Evolutionary conservation across 2,329 filamentous ascomycete species (phyloP).

Genomic region (Didymosphaeria variabile): DNA sequence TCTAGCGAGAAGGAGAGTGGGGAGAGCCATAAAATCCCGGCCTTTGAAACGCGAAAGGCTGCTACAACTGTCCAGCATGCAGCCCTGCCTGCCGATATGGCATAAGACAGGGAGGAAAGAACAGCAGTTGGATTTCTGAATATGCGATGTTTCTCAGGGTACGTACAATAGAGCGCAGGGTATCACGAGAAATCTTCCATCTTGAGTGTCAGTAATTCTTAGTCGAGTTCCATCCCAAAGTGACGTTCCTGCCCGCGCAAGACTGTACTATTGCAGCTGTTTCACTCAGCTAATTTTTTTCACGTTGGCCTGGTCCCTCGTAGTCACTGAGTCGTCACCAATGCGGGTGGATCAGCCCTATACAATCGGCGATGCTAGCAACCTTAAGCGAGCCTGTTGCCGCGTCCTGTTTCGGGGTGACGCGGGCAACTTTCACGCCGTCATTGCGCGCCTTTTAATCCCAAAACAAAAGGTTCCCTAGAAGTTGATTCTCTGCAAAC

Average conservation of each 20-base stretch:
- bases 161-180: too few relatives aligned
- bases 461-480: constrained; percentile 17
- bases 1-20: not conserved
- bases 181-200: too few relatives aligned
- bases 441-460: constrained; percentile 10
- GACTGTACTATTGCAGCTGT: too few relatives aligned
- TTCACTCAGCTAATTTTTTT: too few relatives aligned
- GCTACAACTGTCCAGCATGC: not conserved
- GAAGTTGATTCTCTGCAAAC: not conserved
- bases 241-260: too few relatives aligned
- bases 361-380: constrained; percentile 5
- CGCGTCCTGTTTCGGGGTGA: constrained; percentile 8
- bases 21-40: not conserved
- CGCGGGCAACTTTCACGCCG: constrained; percentile 4
- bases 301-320: not conserved
- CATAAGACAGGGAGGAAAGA: not conserved
- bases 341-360: constrained; percentile 10
- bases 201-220: too few relatives aligned
- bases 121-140: not conserved
- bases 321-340: not conserved
- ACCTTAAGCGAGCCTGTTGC: constrained; percentile 12
- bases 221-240: too few relatives aligned
- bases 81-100: not conserved
- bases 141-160: not conserved
- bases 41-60: not conserved